Evolutionary conservation across 2,329 filamentous ascomycete species (phyloP), one percentile per base, ranked within the genome.

Genomic region (Hypoxylon sp.): DNA sequence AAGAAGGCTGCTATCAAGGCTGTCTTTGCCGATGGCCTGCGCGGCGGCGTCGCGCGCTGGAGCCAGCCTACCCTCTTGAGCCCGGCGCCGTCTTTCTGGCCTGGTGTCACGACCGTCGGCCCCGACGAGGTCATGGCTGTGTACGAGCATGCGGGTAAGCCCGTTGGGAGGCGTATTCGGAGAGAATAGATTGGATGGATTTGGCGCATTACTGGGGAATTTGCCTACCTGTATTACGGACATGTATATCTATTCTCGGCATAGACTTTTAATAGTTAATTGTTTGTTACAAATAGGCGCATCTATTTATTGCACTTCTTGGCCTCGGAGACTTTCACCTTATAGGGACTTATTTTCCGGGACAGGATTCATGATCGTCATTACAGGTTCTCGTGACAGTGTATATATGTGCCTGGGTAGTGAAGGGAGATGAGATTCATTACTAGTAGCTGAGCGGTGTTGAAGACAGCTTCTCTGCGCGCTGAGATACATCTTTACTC

Each of bases 1-100:
- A 63, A 70, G 21, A 70, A 75, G 41, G 76, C 78, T 0, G 69
- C 72, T 3, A 72, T 79, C 48, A 80, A 79, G 63, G 72, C 70
- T 1, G 71, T 76, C 0, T 78, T 78, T 55, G 70, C 72, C 0
- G 68, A 64, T 1, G 72, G 73, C 0, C 62, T 77, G 15, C 50
- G 65, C 3, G 66, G 67, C 26, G 76, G 77, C 0, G 66, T 57
- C 38, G 70, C 77, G 10, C 58, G 56, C 11, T 78, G 75, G 76
- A 73, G 69, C 21, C 43, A 60, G 18, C 72, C 74, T 0, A 58
- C 60, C 4, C 29, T 70, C 10, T 63, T 78, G 4, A 71, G 70
- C 3, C 61, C 66, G 1, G 69, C 67, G 17, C 67, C 70, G 7
- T 72, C 72, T 31, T 72, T 70, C 29, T 79, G 77, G 77, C 76